Evolutionary conservation across 139 green algal genomes (phyloP), one percentile per base, ranked within the genome.

Genomic region (Microglena sp.): DNA sequence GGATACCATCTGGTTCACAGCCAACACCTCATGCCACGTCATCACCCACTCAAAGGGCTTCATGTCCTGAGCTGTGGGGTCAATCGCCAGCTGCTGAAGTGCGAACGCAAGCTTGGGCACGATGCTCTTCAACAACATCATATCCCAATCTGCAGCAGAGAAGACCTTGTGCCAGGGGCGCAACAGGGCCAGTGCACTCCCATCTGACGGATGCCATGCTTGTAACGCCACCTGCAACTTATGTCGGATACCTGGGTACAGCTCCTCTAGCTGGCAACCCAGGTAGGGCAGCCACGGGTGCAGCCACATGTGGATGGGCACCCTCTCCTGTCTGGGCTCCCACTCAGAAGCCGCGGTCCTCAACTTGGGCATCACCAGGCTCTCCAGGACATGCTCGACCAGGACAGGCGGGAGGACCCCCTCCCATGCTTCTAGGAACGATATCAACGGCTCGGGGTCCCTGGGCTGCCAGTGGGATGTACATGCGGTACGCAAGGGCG

Each of bases 211-310:
- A 72, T 96, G 85, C 92, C 92, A 98, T 27, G 72, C 79, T 31
- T 46, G 55, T 31, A 97, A 78, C 35, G 84, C 87, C 18, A 70
- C 68, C 0, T 66, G 69, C 60, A 97, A 81, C 75, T 87, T 87
- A 76, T 84, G 73, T 24, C 89, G 81, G 60, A 98, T 92, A 55
- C 74, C 68, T 1, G 89, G 82, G 76, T 92, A 99, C 27, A 97
- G 82, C 60, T 87, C 70, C 40, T 64, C 56, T 21, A 55, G 45
- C 55, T 36, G 36, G 7, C 27, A 31, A 0, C 80, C 84, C 44
- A 99, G 75, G 53, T 78, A 76, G 2, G 84, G 84, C 66, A 99
- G 84, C 93, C 93, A 99, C 33, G 93, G 93, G 72, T 97, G 93
- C 68, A 98, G 71, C 93, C 93, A 99, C 4, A 80, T 79, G 68